A percentile compares a stretch with the other conserved stretches of the same genome.
phyloP scores from a whole-genome alignment of 2,329 filamentous ascomycete species.

The Fusarium sp. region DNA sequence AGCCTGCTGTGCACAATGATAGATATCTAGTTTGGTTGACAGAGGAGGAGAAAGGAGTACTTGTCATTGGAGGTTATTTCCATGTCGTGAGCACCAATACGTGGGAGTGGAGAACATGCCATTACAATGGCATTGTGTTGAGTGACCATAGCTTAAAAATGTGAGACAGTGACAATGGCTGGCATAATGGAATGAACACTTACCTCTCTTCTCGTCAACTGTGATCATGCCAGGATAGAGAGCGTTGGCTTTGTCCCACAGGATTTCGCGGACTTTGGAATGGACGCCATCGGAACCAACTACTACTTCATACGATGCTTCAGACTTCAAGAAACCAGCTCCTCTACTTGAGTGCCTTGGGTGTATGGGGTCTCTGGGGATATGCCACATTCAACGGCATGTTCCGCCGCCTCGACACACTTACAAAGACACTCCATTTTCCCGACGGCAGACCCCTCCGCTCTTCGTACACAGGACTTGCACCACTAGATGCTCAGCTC shows the following conservation, averaged over 20 bases:
- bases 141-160: not conserved
- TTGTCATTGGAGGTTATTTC: not conserved
- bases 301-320: not conserved
- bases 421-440: too few species aligned
- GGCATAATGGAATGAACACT: fast-evolving
- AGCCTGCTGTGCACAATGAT: not conserved
- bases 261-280: not conserved
- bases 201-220: not conserved
- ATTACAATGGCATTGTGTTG: not conserved
- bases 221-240: not conserved
- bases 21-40: not conserved
- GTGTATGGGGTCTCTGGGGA: too few species aligned
- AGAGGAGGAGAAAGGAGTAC: not conserved
- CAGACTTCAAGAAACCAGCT: too few species aligned
- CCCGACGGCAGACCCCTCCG: too few species aligned
- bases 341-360: too few species aligned
- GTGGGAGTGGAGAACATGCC: not conserved
- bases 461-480: too few species aligned
- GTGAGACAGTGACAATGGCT: not conserved
- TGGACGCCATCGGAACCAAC: not conserved
- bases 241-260: not conserved
- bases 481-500: too few species aligned
- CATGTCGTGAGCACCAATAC: not conserved
- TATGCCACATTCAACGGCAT: too few species aligned
- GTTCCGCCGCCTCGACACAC: too few species aligned